phyloP scores from a whole-genome alignment of 305 asterid genomes.

The Striga hermonthica region DNA sequence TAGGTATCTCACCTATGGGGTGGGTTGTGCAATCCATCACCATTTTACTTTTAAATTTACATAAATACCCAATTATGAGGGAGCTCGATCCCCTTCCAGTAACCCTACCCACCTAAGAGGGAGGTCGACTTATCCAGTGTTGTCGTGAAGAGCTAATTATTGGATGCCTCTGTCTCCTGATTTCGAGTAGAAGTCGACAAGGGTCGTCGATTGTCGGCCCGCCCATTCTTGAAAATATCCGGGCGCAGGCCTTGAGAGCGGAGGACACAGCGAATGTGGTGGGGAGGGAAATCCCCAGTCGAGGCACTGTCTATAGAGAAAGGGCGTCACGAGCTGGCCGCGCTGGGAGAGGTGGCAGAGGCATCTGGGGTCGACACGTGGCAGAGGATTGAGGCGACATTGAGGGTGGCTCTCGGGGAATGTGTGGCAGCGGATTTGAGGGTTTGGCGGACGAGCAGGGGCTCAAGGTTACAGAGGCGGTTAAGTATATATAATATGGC shows the following conservation, averaged over 20 bases:
- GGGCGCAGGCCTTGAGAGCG: slow-evolving; percentile 64
- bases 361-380: slow-evolving; percentile 40
- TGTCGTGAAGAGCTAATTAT: too few species aligned
- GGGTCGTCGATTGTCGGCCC: slow-evolving; percentile 69
- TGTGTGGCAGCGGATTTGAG: slow-evolving; percentile 36
- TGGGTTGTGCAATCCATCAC: too few species aligned
- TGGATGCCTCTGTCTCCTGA: slow-evolving; percentile 53
- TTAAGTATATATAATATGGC: slow-evolving; percentile 45
- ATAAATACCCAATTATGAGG: too few species aligned
- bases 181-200: slow-evolving; percentile 70
- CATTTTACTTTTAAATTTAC: too few species aligned
- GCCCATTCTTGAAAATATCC: slow-evolving; percentile 36
- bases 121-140: too few species aligned
- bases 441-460: slow-evolving; percentile 43
- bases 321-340: slow-evolving; percentile 52
- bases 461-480: slow-evolving; percentile 43
- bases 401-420: slow-evolving; percentile 32
- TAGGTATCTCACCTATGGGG: too few species aligned
- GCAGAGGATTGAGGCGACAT: slow-evolving; percentile 42
- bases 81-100: too few species aligned
- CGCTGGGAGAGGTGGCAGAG: slow-evolving; percentile 55
- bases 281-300: slow-evolving; percentile 49
- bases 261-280: slow-evolving; percentile 69
- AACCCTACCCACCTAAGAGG: too few species aligned
- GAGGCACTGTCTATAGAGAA: slow-evolving; percentile 44